Conservation (phyloP, 2,329 filamentous ascomycete species). For the Orbilia quercus region DNA sequence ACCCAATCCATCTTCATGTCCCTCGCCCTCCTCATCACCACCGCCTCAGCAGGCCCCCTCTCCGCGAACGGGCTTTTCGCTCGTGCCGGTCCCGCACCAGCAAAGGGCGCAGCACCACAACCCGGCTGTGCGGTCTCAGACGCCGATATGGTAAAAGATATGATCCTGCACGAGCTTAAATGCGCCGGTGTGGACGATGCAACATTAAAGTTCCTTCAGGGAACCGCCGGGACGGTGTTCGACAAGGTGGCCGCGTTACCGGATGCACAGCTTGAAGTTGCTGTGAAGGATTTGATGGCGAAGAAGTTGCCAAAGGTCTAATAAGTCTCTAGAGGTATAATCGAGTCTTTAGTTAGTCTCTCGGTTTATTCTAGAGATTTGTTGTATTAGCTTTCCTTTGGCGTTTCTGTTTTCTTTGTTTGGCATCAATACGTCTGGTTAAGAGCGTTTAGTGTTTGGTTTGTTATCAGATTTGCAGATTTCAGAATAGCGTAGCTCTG, state of each 20-base stretch:
- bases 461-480: no score
- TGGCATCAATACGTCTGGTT: no score
- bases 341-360: no score
- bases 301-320: slow-evolving; percentile 3
- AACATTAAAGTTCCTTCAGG: not conserved
- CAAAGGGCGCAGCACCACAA: not conserved
- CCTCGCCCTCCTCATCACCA: not conserved
- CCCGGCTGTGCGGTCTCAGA: not conserved
- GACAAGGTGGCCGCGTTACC: not conserved
- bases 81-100: not conserved
- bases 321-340: not conserved
- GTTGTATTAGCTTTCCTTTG: no score
- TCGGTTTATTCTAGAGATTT: no score
- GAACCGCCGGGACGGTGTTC: not conserved
- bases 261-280: slow-evolving; percentile 1
- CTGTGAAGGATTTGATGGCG: slow-evolving; percentile 3
- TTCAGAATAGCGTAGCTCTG: no score
- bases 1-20: not conserved
- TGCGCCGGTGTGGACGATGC: not conserved
- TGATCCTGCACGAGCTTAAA: slow-evolving; percentile 3
- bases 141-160: slow-evolving; percentile 3
- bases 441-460: no score
- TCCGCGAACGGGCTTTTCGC: not conserved
- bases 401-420: no score
- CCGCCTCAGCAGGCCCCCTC: not conserved